These are phyloP conservation scores for Populus trichocarpa DNA, from an alignment of 441 rosid genomes.

Conservation along the genomic window DNA sequence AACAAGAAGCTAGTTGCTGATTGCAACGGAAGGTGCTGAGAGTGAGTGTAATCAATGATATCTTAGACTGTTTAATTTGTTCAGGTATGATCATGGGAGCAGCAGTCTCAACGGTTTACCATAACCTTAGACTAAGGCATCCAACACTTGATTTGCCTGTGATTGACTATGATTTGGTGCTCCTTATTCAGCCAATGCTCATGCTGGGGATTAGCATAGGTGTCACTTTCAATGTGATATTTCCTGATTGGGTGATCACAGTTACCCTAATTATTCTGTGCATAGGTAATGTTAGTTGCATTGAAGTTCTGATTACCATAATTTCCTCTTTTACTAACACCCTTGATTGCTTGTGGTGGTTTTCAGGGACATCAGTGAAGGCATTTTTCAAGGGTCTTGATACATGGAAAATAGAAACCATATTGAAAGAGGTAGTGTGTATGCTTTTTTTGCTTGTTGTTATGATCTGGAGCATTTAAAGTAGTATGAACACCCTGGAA, in stretches of 20 bases:
- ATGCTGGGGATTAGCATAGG: slow-evolving; percentile 3
- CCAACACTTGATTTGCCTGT: slow-evolving; percentile 47
- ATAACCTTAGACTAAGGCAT: slow-evolving; percentile 49
- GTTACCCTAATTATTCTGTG: slow-evolving; percentile 38
- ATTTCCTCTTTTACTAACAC: background rate
- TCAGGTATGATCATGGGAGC: slow-evolving; percentile 58
- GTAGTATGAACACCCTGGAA: too few species aligned
- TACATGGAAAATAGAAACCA: slow-evolving; percentile 50
- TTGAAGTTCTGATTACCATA: background rate
- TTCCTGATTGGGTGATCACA: slow-evolving; percentile 59
- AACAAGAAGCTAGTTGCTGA: background rate
- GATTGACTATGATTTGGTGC: slow-evolving; percentile 34
- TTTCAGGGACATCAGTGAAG: slow-evolving; percentile 30
- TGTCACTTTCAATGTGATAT: slow-evolving; percentile 46
- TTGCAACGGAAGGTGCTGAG: background rate
- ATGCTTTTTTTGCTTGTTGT: background rate
- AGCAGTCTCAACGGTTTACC: slow-evolving; percentile 40
- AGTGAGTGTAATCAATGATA: background rate
- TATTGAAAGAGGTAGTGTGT: slow-evolving; percentile 24
- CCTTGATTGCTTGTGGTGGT: background rate
- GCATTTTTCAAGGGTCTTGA: slow-evolving; percentile 46
- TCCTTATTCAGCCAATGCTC: too few species aligned
- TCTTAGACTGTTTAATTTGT: background rate
- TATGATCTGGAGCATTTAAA: background rate
- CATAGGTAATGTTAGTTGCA: slow-evolving; percentile 27